phyloP scores from a whole-genome alignment of 2,329 filamentous ascomycete genomes.

The Hypoxylon sp. region DNA sequence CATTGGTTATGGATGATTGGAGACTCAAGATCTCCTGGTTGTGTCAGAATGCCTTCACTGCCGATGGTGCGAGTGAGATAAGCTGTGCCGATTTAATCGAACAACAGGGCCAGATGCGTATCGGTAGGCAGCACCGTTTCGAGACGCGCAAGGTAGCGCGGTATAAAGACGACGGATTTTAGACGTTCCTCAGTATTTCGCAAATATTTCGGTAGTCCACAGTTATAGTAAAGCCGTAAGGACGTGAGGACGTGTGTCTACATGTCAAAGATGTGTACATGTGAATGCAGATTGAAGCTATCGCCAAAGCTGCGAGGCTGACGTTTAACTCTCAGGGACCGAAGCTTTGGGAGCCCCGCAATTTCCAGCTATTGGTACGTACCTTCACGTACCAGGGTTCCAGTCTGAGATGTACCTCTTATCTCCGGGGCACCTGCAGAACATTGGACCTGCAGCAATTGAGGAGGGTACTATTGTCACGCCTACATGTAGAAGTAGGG shows the following conservation, averaged over 20 bases:
- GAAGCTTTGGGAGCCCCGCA: conserved; percentile 39
- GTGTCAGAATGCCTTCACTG: neutral
- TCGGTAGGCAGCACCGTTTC: conserved; percentile 34
- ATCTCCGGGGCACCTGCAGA: neutral
- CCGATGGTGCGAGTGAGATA: neutral
- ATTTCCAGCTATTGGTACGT: conserved; percentile 32
- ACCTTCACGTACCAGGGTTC: conserved; percentile 1
- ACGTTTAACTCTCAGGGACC: conserved; percentile 34
- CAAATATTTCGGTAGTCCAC: neutral
- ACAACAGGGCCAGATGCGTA: conserved; percentile 20
- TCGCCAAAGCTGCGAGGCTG: conserved; percentile 38
- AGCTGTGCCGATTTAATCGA: neutral
- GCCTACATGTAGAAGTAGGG: too few relatives aligned
- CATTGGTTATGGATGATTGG: conserved; percentile 67
- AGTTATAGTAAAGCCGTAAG: neutral
- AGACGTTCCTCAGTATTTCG: neutral
- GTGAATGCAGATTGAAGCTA: conserved; percentile 31
- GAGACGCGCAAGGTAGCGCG: conserved; percentile 10
- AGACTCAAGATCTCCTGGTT: neutral
- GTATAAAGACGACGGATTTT: neutral
- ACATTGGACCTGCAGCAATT: conserved; percentile 17
- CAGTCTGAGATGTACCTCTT: neutral
- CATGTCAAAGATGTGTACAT: conserved; percentile 5
- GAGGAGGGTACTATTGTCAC: conserved; percentile 3
- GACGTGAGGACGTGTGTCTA: neutral